Evolutionary conservation across 2,329 filamentous ascomycete genomes (phyloP), one percentile per base, ranked within the genome.

Genomic region (Aspergillus amoenus): DNA sequence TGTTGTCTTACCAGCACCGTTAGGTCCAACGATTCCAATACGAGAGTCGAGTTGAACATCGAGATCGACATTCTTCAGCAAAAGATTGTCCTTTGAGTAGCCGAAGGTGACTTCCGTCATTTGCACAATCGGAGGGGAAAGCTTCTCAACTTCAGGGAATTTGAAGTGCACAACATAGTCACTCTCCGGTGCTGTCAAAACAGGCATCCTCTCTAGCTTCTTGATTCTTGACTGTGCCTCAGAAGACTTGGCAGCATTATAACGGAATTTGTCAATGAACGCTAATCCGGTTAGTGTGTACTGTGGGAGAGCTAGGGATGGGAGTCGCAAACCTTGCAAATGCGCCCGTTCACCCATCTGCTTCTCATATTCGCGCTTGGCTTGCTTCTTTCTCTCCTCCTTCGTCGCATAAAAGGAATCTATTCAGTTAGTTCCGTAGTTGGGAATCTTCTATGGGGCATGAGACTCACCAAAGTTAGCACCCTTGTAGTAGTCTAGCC

Each of bases 191-290:
- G 93, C 74, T 68, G 96, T 89, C 52, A 99, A 83, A 1, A 96
- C 81, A 2, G 95, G 94, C 91, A 99, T 97, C 70, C 90, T 91
- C 76, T 99, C 95, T 61, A 99, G 82, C 74, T 99, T 99, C 84
- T 99, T 99, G 84, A 99, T 97, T 70, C 94, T 88, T 1, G 93
- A 97, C 73, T 99, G 94, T 1, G 94, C 94, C 81, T 99, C 94
- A 8, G 93, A 96, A 1, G 94, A 97, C 76, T 99, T 99, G 70
- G 93, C 94, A 27, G 94, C 94, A 72, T 99, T 99, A 83, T 99
- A 99, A 52, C 94, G 87, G 83, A 99, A 99, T 79, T 99, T 99
- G 84, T 99, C 94, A 78, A 99, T 99, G 77, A 99, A 99, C 27
- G 91, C 88, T 77, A 34, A 63, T 15, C n/a, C n/a, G 24, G 30